Base-by-base conservation (phyloP, 2,329 filamentous ascomycete species). In the Exophiala sp. region DNA sequence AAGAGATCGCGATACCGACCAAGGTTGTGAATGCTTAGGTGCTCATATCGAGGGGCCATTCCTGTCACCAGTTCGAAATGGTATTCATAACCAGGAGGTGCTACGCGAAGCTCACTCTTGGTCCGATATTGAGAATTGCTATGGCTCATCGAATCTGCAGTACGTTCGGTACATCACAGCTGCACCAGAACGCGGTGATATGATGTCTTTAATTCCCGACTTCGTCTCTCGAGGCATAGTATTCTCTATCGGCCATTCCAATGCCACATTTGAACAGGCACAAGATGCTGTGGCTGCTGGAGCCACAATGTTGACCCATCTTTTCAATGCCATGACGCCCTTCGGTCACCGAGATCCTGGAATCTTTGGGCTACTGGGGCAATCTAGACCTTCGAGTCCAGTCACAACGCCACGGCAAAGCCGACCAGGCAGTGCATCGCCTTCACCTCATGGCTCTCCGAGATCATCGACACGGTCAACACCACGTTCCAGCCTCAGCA, bases 21-120 rank as follows among this genome's bases (percentile, higher is more conserved):
- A 89, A 59, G 91, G 91, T 42, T 85, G 89, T 44, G 91, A 96
- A 72, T 94, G 89, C 0, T 81, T 96, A 11, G 91, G 91, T 29
- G 91, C 91, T 2, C 91, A 96, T 66, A 88, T 89, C 67, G 91
- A 96, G 76, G 91, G 91, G 0, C 91, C 91, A 0, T 96, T 96
- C 72, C 78, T 96, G 51, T 89, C 77, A 64, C 85, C 87, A 0
- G 82, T 83, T 43, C 92, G 92, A 68, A 95, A 95, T 66, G 91
- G 91, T 47, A 86, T 95, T 35, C 91, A 96, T 76, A 89, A 88
- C 65, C 74, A 79, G 14, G 80, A 85, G 52, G 87, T 94, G 12
- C 78, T 96, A 41, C 82, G 78, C 38, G 73, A 83, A 46, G 61
- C 82, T 9, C 71, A 82, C 38, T 81, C 78, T 21, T 80, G 91